phyloP scores from a whole-genome alignment of 2,329 filamentous ascomycete genomes.

The Penicillium occitanis region DNA sequence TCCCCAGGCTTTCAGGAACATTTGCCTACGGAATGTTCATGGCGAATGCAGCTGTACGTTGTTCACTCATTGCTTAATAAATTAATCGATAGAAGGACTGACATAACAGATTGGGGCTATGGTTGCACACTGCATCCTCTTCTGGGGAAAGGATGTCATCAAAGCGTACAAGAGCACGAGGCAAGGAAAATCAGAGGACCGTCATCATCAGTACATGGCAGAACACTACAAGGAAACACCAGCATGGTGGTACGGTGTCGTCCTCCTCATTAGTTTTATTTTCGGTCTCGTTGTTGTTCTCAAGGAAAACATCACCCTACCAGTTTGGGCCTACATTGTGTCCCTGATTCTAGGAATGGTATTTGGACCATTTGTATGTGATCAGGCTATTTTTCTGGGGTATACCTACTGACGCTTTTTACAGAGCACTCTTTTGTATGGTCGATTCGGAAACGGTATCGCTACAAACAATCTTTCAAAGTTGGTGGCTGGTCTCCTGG shows the following conservation, averaged over 20 bases:
- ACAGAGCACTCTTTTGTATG: constrained; percentile 54
- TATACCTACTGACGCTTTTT: neutral
- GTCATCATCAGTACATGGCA: constrained; percentile 55
- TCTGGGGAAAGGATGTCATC: constrained; percentile 57
- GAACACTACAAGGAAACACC: constrained; percentile 54
- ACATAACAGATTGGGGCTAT: constrained; percentile 55
- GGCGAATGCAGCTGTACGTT: constrained; percentile 56
- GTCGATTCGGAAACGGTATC: constrained; percentile 58
- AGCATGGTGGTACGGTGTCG: constrained; percentile 37
- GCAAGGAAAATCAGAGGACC: constrained; percentile 48
- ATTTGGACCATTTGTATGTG: constrained; percentile 26
- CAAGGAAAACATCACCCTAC: constrained; percentile 34
- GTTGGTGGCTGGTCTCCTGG: constrained; percentile 55
- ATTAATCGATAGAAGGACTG: neutral
- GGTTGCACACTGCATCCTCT: constrained; percentile 53
- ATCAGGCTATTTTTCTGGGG: neutral
- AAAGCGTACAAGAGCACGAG: constrained; percentile 50
- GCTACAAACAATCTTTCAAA: constrained; percentile 61
- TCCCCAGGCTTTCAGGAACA: constrained; percentile 50
- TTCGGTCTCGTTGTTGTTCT: constrained; percentile 31
- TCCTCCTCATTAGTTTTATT: constrained; percentile 33
- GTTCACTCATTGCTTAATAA: neutral
- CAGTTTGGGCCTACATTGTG: constrained; percentile 36
- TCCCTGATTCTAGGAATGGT: constrained; percentile 31
- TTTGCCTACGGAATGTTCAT: constrained; percentile 58